Evolutionary conservation across 352 stramenopile species (phyloP).

Genomic region (Phytopythium delawarense): DNA sequence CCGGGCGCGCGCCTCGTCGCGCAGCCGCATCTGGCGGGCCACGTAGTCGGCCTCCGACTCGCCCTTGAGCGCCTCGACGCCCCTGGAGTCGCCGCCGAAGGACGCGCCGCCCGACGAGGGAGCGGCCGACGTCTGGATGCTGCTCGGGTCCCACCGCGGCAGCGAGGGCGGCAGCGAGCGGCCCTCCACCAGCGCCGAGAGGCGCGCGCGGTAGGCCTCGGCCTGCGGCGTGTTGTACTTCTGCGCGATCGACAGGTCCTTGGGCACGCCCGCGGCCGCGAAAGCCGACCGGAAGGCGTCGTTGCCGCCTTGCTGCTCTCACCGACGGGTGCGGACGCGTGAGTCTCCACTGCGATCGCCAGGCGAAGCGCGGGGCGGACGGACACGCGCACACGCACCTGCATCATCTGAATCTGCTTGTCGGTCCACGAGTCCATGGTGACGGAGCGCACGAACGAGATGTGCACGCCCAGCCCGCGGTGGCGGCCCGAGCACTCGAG

Average conservation of each 20-base stretch:
- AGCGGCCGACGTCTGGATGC: conserved; percentile 16
- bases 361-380: no score
- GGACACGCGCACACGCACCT: conserved; percentile 25
- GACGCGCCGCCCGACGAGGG: conserved; percentile 35
- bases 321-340: not conserved
- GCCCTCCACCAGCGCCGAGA: conserved; percentile 64
- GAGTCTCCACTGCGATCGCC: no score
- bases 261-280: conserved; percentile 57
- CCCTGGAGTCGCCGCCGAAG: conserved; percentile 42
- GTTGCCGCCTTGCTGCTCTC: conserved; percentile 53
- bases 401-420: conserved; percentile 84
- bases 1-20: conserved; percentile 67
- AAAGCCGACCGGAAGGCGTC: conserved; percentile 69
- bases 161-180: conserved; percentile 34
- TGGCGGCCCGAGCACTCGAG: conserved; percentile 93
- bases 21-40: conserved; percentile 61
- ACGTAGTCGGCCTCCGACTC: conserved; percentile 80
- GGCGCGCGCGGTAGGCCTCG: conserved; percentile 58
- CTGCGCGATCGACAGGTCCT: conserved; percentile 65
- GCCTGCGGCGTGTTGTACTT: conserved; percentile 86
- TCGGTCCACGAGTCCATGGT: conserved; percentile 89
- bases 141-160: conserved; percentile 60
- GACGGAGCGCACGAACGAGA: conserved; percentile 90
- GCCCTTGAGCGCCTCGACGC: conserved; percentile 78
- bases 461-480: conserved; percentile 89